Conservation (phyloP, 2,329 filamentous ascomycete species). For the Canariomyces notabilis region DNA sequence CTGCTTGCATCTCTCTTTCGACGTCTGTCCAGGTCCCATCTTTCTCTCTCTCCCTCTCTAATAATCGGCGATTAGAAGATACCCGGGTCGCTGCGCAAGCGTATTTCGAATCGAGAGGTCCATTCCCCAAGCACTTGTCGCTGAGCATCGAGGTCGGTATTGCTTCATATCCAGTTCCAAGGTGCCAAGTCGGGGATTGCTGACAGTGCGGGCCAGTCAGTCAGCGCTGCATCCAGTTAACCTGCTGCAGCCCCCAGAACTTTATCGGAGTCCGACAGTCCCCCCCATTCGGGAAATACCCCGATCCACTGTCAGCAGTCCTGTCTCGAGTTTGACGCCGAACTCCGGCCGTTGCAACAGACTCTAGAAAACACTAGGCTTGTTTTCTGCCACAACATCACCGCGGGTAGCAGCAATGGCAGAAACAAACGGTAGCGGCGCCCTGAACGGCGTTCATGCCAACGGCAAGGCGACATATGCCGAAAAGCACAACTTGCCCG, state of each 20-base stretch:
- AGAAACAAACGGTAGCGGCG: slow-evolving; percentile 39
- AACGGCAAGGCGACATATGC: slow-evolving; percentile 65
- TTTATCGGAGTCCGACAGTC: slow-evolving; percentile 12
- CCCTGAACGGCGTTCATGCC: slow-evolving; percentile 39
- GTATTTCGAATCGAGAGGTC: neutral
- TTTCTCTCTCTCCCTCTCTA: no score
- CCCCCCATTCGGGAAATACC: slow-evolving; percentile 5
- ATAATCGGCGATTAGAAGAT: slow-evolving; percentile 14
- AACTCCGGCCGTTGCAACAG: slow-evolving; percentile 9
- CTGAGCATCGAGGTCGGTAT: slow-evolving; percentile 3
- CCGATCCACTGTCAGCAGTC: slow-evolving; percentile 1
- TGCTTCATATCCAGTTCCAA: neutral
- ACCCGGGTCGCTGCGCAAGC: slow-evolving; percentile 4
- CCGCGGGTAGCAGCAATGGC: slow-evolving; percentile 39
- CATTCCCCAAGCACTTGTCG: neutral
- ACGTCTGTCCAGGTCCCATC: slow-evolving; percentile 8
- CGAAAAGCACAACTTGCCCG: slow-evolving; percentile 73
- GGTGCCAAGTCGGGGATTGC: slow-evolving; percentile 3
- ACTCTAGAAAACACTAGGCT: slow-evolving; percentile 2
- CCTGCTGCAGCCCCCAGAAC: neutral
- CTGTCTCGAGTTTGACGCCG: slow-evolving; percentile 6
- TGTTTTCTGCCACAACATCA: neutral
- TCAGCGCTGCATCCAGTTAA: slow-evolving; percentile 10
- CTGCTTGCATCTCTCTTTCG: slow-evolving; percentile 14
- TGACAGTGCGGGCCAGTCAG: slow-evolving; percentile 9